These are phyloP conservation scores for Populus hybrid DNA, from an alignment of 441 rosid genomes.

Conservation along the genomic window DNA sequence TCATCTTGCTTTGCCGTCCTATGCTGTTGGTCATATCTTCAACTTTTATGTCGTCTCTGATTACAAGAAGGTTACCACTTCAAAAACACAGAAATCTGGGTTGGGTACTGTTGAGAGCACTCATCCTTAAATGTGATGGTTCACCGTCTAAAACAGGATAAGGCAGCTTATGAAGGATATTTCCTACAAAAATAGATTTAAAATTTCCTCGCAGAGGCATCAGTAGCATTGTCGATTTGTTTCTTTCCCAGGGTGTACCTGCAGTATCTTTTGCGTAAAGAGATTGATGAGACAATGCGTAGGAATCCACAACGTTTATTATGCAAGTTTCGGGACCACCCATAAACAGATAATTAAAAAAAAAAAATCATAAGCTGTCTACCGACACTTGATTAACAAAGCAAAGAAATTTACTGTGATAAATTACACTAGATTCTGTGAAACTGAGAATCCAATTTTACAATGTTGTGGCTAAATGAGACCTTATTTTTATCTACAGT, in stretches of 20 bases:
- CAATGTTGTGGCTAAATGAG: neutral
- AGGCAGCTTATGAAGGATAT: neutral
- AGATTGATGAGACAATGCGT: neutral
- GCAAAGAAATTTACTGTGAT: constrained; percentile 3
- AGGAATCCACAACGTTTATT: neutral
- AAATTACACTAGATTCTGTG: constrained; percentile 18
- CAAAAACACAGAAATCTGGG: no score
- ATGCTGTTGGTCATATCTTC: neutral
- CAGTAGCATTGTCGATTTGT: neutral
- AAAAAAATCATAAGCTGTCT: neutral
- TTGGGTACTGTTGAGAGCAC: neutral
- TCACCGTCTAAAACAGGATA: neutral
- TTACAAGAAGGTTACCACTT: neutral
- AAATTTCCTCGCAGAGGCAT: neutral
- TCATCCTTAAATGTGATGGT: neutral
- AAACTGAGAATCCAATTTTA: neutral
- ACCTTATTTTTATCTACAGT: constrained; percentile 31
- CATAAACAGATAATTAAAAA: neutral
- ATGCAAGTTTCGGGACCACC: neutral
- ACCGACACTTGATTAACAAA: neutral
- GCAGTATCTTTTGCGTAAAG: neutral
- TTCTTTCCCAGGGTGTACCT: neutral
- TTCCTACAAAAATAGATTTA: neutral
- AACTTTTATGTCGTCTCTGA: neutral
- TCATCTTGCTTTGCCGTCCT: neutral